Evolutionary conservation across 805 yeast genomes (phyloP), one percentile per base, ranked within the genome.

Genomic region (Candida incommunis): DNA sequence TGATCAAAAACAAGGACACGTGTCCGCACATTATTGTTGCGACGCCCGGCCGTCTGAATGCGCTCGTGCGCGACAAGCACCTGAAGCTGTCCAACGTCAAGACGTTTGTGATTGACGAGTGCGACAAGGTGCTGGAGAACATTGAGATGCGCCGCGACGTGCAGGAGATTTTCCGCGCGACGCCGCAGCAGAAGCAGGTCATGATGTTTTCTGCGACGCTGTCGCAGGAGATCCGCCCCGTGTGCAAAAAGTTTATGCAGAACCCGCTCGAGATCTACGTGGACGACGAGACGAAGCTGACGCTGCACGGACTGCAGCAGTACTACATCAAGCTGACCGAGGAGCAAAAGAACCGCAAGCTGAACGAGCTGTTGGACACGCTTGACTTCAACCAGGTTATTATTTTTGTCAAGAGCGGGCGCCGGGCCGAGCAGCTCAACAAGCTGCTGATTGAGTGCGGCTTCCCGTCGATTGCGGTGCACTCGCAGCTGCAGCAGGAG

Each of bases 171-270:
- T 90, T 92, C 79, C 81, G 96, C 67, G 84, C 84, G 50, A 90
- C 98, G 44, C 98, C 98, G 54, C 94, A 84, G 68, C 95, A 90
- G 65, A 90, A 90, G 69, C 98, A 90, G 72, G 97, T 92, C 46
- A 88, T 92, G 97, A 90, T 90, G 96, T 90, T 90, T 68, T 83
- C 95, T 49, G 98, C 98, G 54, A 90, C 98, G 46, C 74, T 90
- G 57, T 79, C 95, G 42, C 84, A 77, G 62, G 97, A 90, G 62
- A 86, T 90, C 60, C 83, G 95, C 67, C 96, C 96, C 50, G 79
- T 92, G 48, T 90, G 96, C 74, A 90, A 88, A 73, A 87, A 90
- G 71, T 90, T 92, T 71, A 84, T 92, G 88, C 95, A 90, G 70
- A 87, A 84, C 58, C 97, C 98, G 53, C 75, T 92, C 65, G 98